phyloP scores from a whole-genome alignment of 768 basidiomycete species.

The Sporobolomyces pararoseus region DNA sequence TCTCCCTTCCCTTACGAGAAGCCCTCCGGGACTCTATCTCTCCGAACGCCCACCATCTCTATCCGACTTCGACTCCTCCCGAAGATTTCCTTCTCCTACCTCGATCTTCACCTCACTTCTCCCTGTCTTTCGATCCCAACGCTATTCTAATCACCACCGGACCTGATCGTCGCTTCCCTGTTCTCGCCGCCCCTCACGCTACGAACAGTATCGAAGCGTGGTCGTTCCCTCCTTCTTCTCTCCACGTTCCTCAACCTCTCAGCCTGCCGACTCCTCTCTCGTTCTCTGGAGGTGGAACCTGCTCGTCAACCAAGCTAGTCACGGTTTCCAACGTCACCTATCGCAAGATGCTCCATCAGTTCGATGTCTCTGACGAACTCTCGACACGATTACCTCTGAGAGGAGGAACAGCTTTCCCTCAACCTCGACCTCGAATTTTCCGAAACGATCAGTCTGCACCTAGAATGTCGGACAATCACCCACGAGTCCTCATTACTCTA shows the following conservation, averaged over 20 bases:
- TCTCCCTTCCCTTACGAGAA: constrained; percentile 52
- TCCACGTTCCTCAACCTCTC: constrained; percentile 40
- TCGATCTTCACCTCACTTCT: constrained; percentile 64
- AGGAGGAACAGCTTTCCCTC: constrained; percentile 53
- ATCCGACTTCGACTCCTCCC: constrained; percentile 58
- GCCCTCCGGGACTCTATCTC: constrained; percentile 62
- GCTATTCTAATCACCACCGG: constrained; percentile 64
- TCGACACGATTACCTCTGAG: constrained; percentile 33
- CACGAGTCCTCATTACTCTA: constrained; percentile 63
- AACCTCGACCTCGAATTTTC: constrained; percentile 45
- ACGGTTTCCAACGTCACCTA: constrained; percentile 16
- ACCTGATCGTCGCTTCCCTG: constrained; percentile 48
- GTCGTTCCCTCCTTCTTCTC: constrained; percentile 65
- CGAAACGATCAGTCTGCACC: constrained; percentile 48
- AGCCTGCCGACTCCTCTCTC: constrained; percentile 36
- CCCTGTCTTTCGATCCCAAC: constrained; percentile 63
- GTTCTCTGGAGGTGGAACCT: constrained; percentile 35
- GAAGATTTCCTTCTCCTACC: constrained; percentile 81
- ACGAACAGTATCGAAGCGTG: constrained; percentile 61
- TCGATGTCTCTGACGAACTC: constrained; percentile 13
- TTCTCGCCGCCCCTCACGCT: constrained; percentile 47
- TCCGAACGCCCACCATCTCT: constrained; percentile 52
- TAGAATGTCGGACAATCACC: constrained; percentile 53
- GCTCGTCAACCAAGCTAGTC: constrained; percentile 14
- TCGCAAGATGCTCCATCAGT: constrained; percentile 32